Evolutionary conservation across 495 filamentous ascomycete species (phyloP), one percentile per base, ranked within the genome.

Genomic region (Cudoniella acicularis): DNA sequence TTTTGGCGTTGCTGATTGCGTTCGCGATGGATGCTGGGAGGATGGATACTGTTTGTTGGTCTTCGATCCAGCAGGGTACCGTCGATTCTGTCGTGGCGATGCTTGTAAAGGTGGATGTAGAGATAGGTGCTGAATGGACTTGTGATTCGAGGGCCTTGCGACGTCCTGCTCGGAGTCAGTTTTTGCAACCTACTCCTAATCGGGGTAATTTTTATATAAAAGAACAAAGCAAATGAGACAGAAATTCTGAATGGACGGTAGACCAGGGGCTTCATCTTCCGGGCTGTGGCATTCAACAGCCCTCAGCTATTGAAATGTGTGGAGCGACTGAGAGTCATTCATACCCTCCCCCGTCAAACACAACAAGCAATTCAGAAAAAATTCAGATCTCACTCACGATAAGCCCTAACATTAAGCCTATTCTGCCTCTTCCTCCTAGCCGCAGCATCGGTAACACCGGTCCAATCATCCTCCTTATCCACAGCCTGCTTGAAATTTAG

Each of bases 321-420:
- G 13, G 30, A 13, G 13, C 30, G 13, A 13, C 30, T n/a, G n/a
- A n/a, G n/a, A n/a, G n/a, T n/a, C n/a, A n/a, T n/a, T n/a, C n/a
- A n/a, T n/a, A n/a, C n/a, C n/a, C n/a, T n/a, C n/a, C n/a, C n/a
- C n/a, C n/a, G n/a, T n/a, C n/a, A n/a, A n/a, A n/a, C n/a, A n/a
- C n/a, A n/a, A n/a, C n/a, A n/a, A n/a, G n/a, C n/a, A n/a, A n/a
- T n/a, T n/a, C n/a, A n/a, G n/a, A 2, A 36, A 51, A n/a, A 30
- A 62, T 20, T 47, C 40, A 40, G 13, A 18, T 53, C 18, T 40
- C 13, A 69, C 72, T 68, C 65, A 75, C 75, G 69, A 61, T 75
- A 70, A 52, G 73, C 72, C 51, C 75, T 73, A 24, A 67, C 67
- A 57, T 76, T 76, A 10, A 78, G 66, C 59, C 75, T 62, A 55